These are phyloP conservation scores for Ormosia semicastrata DNA, from an alignment of 306 rosid genomes.

Conservation along the genomic window DNA sequence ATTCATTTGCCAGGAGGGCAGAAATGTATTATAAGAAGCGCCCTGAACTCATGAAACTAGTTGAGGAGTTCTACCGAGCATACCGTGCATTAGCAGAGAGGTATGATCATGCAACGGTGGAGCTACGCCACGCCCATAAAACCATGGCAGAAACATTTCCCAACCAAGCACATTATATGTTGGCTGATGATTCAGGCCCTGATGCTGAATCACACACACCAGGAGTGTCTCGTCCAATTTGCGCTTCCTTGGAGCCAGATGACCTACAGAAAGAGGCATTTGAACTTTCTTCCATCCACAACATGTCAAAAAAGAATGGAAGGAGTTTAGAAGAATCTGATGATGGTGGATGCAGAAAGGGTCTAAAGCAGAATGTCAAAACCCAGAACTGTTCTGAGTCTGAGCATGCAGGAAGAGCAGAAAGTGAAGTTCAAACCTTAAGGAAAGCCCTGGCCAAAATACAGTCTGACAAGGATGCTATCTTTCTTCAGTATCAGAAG, in stretches of 20 bases:
- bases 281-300: conserved; percentile 47
- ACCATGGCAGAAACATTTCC: conserved; percentile 89
- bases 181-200: conserved; percentile 54
- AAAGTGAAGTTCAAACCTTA: conserved; percentile 63
- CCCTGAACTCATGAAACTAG: conserved; percentile 88
- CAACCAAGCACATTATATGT: conserved; percentile 50
- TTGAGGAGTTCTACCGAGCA: conserved; percentile 98
- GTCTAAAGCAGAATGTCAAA: conserved; percentile 60
- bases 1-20: conserved; percentile 95
- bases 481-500: conserved; percentile 70
- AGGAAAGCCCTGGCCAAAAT: conserved; percentile 56
- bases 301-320: conserved; percentile 33
- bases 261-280: conserved; percentile 54
- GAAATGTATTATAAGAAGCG: conserved; percentile 97
- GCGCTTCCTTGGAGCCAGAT: conserved; percentile 49
- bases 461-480: conserved; percentile 75
- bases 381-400: conserved; percentile 44
- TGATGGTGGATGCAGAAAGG: conserved; percentile 52
- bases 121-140: conserved; percentile 83
- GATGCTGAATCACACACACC: conserved; percentile 61
- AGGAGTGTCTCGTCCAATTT: conserved; percentile 52
- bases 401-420: conserved; percentile 54
- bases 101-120: conserved; percentile 92
- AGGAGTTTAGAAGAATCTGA: conserved; percentile 43
- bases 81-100: conserved; percentile 99